These are phyloP conservation scores for Colletotrichum eremochloae DNA, from an alignment of 2,329 filamentous ascomycete species.

Conservation along the genomic window DNA sequence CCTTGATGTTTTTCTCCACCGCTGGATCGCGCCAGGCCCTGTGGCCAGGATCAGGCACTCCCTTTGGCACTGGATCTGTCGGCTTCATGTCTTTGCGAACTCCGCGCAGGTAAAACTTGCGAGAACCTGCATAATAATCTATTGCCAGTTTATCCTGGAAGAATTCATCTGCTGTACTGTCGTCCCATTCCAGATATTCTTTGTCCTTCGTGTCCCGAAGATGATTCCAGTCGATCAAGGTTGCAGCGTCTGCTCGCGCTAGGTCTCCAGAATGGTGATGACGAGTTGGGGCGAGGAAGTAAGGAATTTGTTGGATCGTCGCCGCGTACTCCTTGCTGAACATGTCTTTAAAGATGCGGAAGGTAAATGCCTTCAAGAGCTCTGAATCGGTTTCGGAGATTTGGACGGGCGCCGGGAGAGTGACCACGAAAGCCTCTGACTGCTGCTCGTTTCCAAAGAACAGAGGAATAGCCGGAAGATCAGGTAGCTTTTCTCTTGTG, in stretches of 20 bases:
- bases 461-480: conserved; percentile 76
- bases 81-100: conserved; percentile 72
- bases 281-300: conserved; percentile 79
- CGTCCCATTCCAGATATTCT: conserved; percentile 55
- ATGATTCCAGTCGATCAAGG: conserved; percentile 72
- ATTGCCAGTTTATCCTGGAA: conserved; percentile 67
- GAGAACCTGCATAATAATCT: conserved; percentile 73
- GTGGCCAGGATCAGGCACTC: conserved; percentile 63
- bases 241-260: conserved; percentile 1
- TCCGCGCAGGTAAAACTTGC: conserved; percentile 69
- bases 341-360: conserved; percentile 83
- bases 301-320: conserved; percentile 76
- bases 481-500: conserved; percentile 74
- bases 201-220: conserved; percentile 57
- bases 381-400: conserved; percentile 61
- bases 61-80: conserved; percentile 73
- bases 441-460: conserved; percentile 76
- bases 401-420: conserved; percentile 59
- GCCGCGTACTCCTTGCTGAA: conserved; percentile 89
- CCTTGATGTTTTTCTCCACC: conserved; percentile 74
- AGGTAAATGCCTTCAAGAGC: conserved; percentile 77
- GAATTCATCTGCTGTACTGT: conserved; percentile 60
- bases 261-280: conserved; percentile 47
- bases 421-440: conserved; percentile 68
- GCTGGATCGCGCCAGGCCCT: conserved; percentile 53